Conservation (phyloP, 805 yeast species). For the Teunomyces aglyptinius region DNA sequence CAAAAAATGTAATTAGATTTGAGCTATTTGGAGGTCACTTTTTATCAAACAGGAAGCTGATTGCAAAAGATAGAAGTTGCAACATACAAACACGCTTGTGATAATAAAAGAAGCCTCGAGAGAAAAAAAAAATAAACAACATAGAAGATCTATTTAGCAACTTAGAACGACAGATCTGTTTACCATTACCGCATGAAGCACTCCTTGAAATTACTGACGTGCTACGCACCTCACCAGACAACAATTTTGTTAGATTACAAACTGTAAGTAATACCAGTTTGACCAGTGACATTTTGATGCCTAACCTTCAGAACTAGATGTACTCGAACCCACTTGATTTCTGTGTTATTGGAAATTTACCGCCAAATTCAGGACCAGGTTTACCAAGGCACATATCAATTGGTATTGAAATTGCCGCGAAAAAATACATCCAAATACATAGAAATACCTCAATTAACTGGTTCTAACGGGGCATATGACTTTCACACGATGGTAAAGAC, state of each 20-base stretch:
- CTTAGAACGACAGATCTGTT: background rate
- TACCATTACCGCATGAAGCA: background rate
- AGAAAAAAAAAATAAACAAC: no score
- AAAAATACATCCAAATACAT: background rate
- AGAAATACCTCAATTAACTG: background rate
- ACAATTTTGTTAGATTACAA: constrained; percentile 1
- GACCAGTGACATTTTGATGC: no score
- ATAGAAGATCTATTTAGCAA: no score
- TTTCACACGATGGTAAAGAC: constrained; percentile 4
- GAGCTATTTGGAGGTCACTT: background rate
- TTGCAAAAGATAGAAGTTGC: background rate
- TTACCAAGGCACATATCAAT: background rate
- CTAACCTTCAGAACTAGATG: constrained; percentile 1
- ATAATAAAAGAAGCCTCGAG: no score
- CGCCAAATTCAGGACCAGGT: background rate
- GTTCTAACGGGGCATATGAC: background rate
- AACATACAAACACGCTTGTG: background rate
- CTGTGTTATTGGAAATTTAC: constrained; percentile 3
- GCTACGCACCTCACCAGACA: background rate
- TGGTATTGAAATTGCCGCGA: background rate
- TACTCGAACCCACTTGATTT: background rate
- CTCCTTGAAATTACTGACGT: constrained; percentile 1
- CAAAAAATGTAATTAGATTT: background rate
- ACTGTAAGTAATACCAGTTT: constrained; percentile 2
- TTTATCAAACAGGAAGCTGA: background rate